Conservation (phyloP, 768 basidiomycete species). For the Trametes punicea region DNA sequence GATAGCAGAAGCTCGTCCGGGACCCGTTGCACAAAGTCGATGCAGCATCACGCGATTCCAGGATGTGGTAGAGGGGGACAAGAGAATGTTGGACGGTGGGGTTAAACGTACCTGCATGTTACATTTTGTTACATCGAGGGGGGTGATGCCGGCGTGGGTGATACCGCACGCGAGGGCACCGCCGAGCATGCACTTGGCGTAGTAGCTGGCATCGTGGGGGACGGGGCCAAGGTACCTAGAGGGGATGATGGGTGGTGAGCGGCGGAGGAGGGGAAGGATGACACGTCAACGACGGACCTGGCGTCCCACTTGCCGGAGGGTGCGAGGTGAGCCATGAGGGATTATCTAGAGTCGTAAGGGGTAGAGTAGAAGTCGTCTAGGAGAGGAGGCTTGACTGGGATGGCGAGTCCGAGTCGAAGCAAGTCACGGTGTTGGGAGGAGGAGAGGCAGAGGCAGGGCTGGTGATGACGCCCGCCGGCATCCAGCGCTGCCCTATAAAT, state of each 20-base stretch:
- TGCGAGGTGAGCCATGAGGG: conserved; percentile 47
- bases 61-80: neutral
- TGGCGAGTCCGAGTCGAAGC: conserved; percentile 32
- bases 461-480: conserved; percentile 3
- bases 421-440: conserved; percentile 28
- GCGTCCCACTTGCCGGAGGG: conserved; percentile 70
- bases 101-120: conserved; percentile 74
- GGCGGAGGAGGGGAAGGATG: neutral
- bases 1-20: no score
- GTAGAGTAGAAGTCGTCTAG: conserved; percentile 26
- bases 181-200: conserved; percentile 84
- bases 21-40: no score
- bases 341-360: conserved; percentile 30
- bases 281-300: conserved; percentile 41
- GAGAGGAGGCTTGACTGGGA: conserved; percentile 29
- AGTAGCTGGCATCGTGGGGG: conserved; percentile 72
- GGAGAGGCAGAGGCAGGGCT: conserved; percentile 13
- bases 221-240: conserved; percentile 65
- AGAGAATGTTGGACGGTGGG: neutral
- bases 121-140: conserved; percentile 86
- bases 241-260: conserved; percentile 3
- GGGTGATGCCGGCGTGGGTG: conserved; percentile 86
- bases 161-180: conserved; percentile 84
- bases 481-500: conserved; percentile 14
- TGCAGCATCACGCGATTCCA: neutral